Percentiles rank a stretch among this genome's conserved stretches.
These are phyloP conservation scores for Candida sakaeoensis DNA, from an alignment of 805 yeast genomes.

Conservation along the genomic window DNA sequence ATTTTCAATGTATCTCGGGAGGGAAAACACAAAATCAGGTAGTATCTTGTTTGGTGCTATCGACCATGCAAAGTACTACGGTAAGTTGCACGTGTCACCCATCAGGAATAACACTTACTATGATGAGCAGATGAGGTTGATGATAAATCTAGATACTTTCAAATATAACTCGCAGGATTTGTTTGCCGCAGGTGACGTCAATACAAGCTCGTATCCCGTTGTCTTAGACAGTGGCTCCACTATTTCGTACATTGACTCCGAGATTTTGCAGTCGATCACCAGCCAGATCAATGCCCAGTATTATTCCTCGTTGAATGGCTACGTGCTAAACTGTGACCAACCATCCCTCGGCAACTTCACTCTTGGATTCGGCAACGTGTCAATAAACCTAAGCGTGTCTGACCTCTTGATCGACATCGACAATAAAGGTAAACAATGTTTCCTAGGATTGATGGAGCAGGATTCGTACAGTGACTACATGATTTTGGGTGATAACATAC, in stretches of 20 bases:
- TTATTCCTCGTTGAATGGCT: slow-evolving; percentile 2
- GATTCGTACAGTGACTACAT: slow-evolving; percentile 9
- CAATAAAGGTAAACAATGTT: slow-evolving; percentile 18
- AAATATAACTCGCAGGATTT: not conserved
- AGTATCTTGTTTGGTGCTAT: slow-evolving; percentile 26
- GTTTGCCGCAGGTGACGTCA: not conserved
- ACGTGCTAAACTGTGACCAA: slow-evolving; percentile 6
- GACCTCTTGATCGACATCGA: slow-evolving; percentile 18
- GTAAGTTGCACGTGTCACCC: slow-evolving; percentile 12
- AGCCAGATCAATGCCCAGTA: not conserved
- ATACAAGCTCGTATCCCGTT: slow-evolving; percentile 8
- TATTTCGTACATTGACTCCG: slow-evolving; percentile 40
- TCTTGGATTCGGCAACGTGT: slow-evolving; percentile 5
- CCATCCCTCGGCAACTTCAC: no score
- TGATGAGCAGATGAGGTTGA: slow-evolving; percentile 27
- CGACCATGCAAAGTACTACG: slow-evolving; percentile 24
- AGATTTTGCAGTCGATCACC: slow-evolving; percentile 13
- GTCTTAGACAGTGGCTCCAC: slow-evolving; percentile 36
- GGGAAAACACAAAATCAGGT: slow-evolving; percentile 17
- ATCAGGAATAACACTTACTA: not conserved
- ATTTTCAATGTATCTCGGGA: slow-evolving; percentile 30
- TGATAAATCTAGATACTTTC: slow-evolving; percentile 33
- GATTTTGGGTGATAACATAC: slow-evolving; percentile 25
- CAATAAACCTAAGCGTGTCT: slow-evolving; percentile 45
- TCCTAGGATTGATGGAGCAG: slow-evolving; percentile 21